Percentiles rank a stretch among this genome's conserved stretches.
These are phyloP conservation scores for Aureobasidium sp. DNA, from an alignment of 2,329 filamentous ascomycete species.

Conservation along the genomic window DNA sequence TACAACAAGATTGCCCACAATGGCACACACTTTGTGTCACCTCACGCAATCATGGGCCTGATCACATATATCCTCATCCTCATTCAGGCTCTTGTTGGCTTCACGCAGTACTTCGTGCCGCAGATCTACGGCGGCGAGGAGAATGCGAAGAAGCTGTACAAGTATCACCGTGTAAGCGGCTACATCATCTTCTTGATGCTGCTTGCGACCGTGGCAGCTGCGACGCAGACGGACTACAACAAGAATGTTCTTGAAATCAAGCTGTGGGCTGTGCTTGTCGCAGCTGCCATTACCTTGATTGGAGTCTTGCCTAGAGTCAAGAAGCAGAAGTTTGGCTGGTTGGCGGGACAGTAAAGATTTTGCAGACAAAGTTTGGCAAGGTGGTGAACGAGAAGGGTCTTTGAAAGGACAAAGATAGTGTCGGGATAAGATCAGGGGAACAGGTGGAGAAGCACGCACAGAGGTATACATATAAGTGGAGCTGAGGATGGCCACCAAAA, in stretches of 20 bases:
- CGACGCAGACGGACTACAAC: conserved; percentile 70
- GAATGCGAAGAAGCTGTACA: conserved; percentile 75
- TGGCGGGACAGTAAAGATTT: conserved; percentile 1
- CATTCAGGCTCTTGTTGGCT: conserved; percentile 67
- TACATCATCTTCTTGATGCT: conserved; percentile 65
- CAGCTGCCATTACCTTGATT: conserved; percentile 54
- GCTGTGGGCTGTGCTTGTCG: conserved; percentile 65
- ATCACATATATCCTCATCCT: conserved; percentile 61
- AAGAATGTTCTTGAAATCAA: conserved; percentile 59
- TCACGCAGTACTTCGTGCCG: conserved; percentile 74
- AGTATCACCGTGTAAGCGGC: conserved; percentile 74
- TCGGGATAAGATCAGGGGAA: conserved; percentile 4
- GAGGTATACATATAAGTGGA: not conserved
- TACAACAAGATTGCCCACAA: conserved; percentile 69
- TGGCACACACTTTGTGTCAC: conserved; percentile 66
- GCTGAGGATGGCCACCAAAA: not conserved
- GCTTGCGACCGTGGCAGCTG: conserved; percentile 63
- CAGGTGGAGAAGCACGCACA: conserved; percentile 7
- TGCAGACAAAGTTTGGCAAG: not conserved
- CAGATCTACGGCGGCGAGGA: conserved; percentile 67
- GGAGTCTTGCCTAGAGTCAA: conserved; percentile 74
- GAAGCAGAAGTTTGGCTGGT: conserved; percentile 64
- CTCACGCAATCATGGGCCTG: conserved; percentile 77
- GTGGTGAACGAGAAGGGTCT: not conserved
- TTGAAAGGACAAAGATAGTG: not conserved